Percentiles rank a stretch among this genome's conserved stretches.
These are phyloP conservation scores for Ceriops zippeliana DNA, from an alignment of 345 rosid genomes.

Conservation along the genomic window DNA sequence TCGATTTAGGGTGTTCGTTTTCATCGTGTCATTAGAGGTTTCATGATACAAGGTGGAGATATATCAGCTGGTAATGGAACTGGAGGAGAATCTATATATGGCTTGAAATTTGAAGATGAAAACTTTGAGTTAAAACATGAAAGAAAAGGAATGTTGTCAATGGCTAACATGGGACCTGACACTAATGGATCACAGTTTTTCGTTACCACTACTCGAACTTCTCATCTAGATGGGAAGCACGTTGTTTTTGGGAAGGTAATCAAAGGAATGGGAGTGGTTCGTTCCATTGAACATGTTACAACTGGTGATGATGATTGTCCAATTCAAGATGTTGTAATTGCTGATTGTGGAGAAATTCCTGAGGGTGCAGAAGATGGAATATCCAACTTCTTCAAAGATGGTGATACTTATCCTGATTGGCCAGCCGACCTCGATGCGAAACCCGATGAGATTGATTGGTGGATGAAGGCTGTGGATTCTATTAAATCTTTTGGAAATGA, in stretches of 20 bases:
- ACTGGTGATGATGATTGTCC: constrained; percentile 18
- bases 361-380: constrained; percentile 24
- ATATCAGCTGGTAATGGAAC: constrained; percentile 23
- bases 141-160: constrained; percentile 23
- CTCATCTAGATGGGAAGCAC: constrained; percentile 28
- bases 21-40: constrained; percentile 22
- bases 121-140: constrained; percentile 27
- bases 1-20: constrained; percentile 13
- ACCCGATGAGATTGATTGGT: constrained; percentile 66
- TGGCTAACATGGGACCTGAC: constrained; percentile 24
- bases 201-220: constrained; percentile 24
- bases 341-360: constrained; percentile 25
- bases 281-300: constrained; percentile 20
- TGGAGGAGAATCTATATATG: constrained; percentile 25
- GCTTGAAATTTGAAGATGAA: constrained; percentile 25
- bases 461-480: constrained; percentile 73
- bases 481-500: constrained; percentile 69
- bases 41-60: constrained; percentile 29
- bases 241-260: constrained; percentile 25
- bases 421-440: constrained; percentile 14
- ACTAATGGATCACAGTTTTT: constrained; percentile 27
- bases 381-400: constrained; percentile 23
- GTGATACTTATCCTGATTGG: constrained; percentile 26
- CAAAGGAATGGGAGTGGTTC: constrained; percentile 25
- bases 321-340: constrained; percentile 10